Conservation (phyloP, 352 stramenopile species). For the Pythium aristosporum region DNA sequence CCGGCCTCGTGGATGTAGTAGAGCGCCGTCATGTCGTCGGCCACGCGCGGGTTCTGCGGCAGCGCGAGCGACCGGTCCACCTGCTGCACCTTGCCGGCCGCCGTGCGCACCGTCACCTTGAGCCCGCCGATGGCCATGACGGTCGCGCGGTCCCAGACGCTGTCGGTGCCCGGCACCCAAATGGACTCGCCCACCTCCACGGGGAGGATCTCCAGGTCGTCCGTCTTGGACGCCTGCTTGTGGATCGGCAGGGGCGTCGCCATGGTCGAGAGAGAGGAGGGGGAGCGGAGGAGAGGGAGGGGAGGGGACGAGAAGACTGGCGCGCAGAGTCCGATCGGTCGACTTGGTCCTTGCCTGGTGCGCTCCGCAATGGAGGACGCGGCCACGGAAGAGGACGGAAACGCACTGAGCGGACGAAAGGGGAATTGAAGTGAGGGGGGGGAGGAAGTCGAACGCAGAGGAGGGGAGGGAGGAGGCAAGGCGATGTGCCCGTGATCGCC, state of each 20-base stretch:
- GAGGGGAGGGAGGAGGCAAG: slow-evolving; percentile 9
- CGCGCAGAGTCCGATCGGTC: too few species aligned
- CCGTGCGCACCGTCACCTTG: slow-evolving; percentile 84
- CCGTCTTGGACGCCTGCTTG: slow-evolving; percentile 68
- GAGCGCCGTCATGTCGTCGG: slow-evolving; percentile 94
- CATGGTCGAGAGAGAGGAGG: slow-evolving; percentile 32
- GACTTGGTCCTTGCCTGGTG: too few species aligned
- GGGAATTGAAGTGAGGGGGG: slow-evolving; percentile 26
- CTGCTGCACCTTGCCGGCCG: slow-evolving; percentile 83
- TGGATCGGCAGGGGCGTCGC: slow-evolving; percentile 64
- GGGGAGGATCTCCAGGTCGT: slow-evolving; percentile 66
- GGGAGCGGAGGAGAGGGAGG: slow-evolving; percentile 6
- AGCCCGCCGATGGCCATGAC: slow-evolving; percentile 86
- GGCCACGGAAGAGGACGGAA: background rate
- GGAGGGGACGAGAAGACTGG: background rate
- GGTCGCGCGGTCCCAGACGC: slow-evolving; percentile 74
- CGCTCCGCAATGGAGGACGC: too few species aligned
- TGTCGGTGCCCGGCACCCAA: slow-evolving; percentile 72
- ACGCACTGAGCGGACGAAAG: slow-evolving; percentile 13
- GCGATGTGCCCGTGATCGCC: background rate
- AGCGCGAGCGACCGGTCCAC: slow-evolving; percentile 74
- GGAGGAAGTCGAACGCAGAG: slow-evolving; percentile 1
- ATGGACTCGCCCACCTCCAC: slow-evolving; percentile 71
- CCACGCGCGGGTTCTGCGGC: slow-evolving; percentile 79
- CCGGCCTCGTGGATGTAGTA: slow-evolving; percentile 94